A percentile compares a stretch with the other conserved stretches of the same genome.
Evolutionary conservation across 306 rosid species (phyloP).

Genomic region (Phaseolus lunatus): DNA sequence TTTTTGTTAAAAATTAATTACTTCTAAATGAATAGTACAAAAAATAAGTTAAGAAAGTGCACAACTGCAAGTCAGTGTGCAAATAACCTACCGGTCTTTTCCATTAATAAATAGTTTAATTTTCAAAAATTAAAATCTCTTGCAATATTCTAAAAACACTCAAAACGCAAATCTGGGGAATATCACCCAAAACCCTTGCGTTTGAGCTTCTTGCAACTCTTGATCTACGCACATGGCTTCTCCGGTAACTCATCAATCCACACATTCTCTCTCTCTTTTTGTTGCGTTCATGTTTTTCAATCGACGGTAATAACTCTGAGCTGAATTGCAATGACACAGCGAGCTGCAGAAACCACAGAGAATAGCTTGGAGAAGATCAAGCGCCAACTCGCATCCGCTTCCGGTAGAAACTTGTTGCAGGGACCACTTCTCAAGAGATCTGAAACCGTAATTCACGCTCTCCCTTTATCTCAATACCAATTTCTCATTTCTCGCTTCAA

Average conservation of each 20-base stretch:
- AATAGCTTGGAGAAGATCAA: conserved; percentile 97
- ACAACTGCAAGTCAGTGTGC: conserved; percentile 34
- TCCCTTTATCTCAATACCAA: not conserved
- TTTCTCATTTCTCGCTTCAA: conserved; percentile 11
- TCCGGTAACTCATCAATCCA: conserved; percentile 56
- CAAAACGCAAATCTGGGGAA: conserved; percentile 27
- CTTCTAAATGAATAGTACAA: too few species aligned
- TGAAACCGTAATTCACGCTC: conserved; percentile 68
- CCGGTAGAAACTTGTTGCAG: conserved; percentile 87
- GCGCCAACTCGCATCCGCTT: conserved; percentile 92
- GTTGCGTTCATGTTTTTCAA: not conserved
- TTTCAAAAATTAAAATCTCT: not conserved
- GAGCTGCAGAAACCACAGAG: conserved; percentile 69
- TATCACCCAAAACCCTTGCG: conserved; percentile 44
- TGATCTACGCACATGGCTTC: conserved; percentile 78
- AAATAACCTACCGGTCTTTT: conserved; percentile 37
- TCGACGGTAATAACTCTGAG: conserved; percentile 6
- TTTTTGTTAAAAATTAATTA: too few species aligned
- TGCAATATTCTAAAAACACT: not conserved
- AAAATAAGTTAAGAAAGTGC: not conserved
- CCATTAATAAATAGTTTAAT: conserved; percentile 14
- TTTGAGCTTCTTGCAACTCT: conserved; percentile 35
- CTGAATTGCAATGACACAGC: conserved; percentile 57
- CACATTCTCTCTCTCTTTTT: conserved; percentile 21
- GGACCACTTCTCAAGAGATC: conserved; percentile 99